Conservation (phyloP, 129 eudicot species). For the Mikania micrantha region DNA sequence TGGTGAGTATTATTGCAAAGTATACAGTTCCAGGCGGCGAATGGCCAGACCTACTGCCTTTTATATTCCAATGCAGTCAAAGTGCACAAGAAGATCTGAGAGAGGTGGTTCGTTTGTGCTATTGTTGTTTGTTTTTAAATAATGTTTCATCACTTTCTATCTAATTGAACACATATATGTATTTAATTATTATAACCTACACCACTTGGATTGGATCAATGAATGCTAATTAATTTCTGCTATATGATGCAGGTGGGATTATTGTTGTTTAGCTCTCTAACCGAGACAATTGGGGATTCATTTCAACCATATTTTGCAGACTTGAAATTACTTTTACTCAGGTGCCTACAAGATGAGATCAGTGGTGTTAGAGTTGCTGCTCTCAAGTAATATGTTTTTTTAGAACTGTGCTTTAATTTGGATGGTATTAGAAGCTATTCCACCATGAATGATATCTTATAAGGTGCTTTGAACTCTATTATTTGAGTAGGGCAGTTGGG, state of each 20-base stretch:
- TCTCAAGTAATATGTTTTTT: slow-evolving; percentile 57
- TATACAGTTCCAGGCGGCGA: slow-evolving; percentile 90
- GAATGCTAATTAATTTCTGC: slow-evolving; percentile 16
- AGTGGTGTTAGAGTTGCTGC: slow-evolving; percentile 86
- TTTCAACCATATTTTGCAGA: slow-evolving; percentile 79
- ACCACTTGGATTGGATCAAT: slow-evolving; percentile 8
- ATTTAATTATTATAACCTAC: neutral
- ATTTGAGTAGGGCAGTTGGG: slow-evolving; percentile 76
- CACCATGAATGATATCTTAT: neutral
- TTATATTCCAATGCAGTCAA: slow-evolving; percentile 78
- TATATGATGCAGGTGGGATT: slow-evolving; percentile 65
- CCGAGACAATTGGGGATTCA: slow-evolving; percentile 77
- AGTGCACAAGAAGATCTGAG: slow-evolving; percentile 90
- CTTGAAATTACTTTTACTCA: slow-evolving; percentile 62
- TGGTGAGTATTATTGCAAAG: slow-evolving; percentile 78
- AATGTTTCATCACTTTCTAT: neutral
- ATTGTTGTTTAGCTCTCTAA: slow-evolving; percentile 84
- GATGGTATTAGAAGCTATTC: neutral
- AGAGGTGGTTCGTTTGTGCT: slow-evolving; percentile 46
- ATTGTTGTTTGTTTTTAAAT: neutral
- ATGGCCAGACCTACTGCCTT: slow-evolving; percentile 92
- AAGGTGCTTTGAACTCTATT: slow-evolving; percentile 13
- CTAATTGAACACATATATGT: neutral
- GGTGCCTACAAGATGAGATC: slow-evolving; percentile 77
- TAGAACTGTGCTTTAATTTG: neutral